A percentile compares a stretch with the other conserved stretches of the same genome.
phyloP scores from a whole-genome alignment of 2,329 filamentous ascomycete genomes.

The Arthrobotrys conoides region DNA sequence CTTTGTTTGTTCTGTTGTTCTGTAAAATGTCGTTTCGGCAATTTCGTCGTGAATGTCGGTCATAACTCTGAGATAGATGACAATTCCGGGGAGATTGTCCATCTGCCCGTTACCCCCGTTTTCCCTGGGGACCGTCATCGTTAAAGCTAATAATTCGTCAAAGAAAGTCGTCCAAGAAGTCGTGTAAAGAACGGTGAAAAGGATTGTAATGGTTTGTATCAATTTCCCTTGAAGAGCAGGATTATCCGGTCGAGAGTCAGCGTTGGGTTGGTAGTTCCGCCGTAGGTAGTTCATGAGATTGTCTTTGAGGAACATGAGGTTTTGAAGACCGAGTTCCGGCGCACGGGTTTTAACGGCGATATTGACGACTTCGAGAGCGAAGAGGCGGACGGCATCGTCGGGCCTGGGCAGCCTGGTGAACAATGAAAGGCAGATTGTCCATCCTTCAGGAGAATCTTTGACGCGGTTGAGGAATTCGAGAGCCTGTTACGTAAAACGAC shows the following conservation, averaged over 20 bases:
- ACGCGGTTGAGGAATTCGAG: conserved; percentile 85
- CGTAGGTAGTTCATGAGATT: conserved; percentile 85
- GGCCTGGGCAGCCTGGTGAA: conserved; percentile 83
- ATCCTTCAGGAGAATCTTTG: conserved; percentile 84
- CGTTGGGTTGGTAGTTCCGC: conserved; percentile 70
- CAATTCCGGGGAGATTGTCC: conserved; percentile 81
- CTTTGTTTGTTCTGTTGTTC: conserved; percentile 83
- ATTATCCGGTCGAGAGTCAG: conserved; percentile 76
- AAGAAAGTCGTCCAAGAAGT: conserved; percentile 90
- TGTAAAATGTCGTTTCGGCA: conserved; percentile 87
- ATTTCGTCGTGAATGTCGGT: conserved; percentile 96
- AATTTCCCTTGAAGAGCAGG: conserved; percentile 93
- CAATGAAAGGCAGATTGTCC: conserved; percentile 88
- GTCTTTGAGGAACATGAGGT: conserved; percentile 82
- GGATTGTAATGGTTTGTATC: conserved; percentile 92
- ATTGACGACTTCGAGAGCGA: conserved; percentile 93
- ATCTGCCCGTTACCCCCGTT: conserved; percentile 71
- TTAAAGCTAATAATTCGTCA: conserved; percentile 86
- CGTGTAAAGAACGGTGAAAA: conserved; percentile 89
- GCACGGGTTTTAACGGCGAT: conserved; percentile 75
- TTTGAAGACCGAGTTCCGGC: conserved; percentile 68
- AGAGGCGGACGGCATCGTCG: conserved; percentile 87
- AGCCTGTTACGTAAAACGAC: conserved; percentile 66
- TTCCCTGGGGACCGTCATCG: conserved; percentile 66
- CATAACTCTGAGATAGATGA: conserved; percentile 90